A percentile compares a stretch with the other conserved stretches of the same genome.
phyloP scores from a whole-genome alignment of 768 basidiomycete species.

The Lyophyllum semitale region DNA sequence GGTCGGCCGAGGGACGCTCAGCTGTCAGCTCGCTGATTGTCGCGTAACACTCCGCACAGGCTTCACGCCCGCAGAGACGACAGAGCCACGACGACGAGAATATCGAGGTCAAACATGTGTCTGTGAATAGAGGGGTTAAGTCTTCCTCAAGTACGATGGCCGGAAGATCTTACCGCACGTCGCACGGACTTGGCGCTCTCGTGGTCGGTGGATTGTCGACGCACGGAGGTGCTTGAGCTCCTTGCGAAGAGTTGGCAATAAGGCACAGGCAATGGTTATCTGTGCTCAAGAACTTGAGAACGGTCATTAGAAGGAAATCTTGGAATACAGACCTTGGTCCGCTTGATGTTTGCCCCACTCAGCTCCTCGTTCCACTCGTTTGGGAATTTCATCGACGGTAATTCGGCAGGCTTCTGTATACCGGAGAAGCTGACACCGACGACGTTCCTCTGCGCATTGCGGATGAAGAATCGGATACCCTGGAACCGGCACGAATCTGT shows the following conservation, averaged over 20 bases:
- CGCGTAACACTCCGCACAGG: slow-evolving; percentile 84
- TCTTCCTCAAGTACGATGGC: not conserved
- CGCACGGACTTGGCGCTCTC: slow-evolving; percentile 81
- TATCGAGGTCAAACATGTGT: slow-evolving; percentile 92
- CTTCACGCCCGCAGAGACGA: slow-evolving; percentile 83
- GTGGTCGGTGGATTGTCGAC: slow-evolving; percentile 65
- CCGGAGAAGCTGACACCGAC: slow-evolving; percentile 72
- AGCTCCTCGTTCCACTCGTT: slow-evolving; percentile 70
- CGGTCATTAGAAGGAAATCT: slow-evolving; percentile 3
- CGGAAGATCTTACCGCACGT: slow-evolving; percentile 64
- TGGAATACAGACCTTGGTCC: slow-evolving; percentile 55
- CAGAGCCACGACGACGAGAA: slow-evolving; percentile 93
- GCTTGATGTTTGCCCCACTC: slow-evolving; percentile 46
- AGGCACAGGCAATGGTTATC: slow-evolving; percentile 66
- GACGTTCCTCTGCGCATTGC: slow-evolving; percentile 57
- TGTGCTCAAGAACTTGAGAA: slow-evolving; percentile 27
- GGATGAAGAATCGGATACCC: slow-evolving; percentile 75
- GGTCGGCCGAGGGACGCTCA: slow-evolving; percentile 49
- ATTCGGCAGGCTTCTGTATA: slow-evolving; percentile 56
- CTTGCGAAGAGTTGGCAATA: slow-evolving; percentile 66
- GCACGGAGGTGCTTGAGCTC: slow-evolving; percentile 64
- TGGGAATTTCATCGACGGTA: too few species aligned
- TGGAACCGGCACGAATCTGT: slow-evolving; percentile 88
- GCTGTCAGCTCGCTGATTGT: too few species aligned
- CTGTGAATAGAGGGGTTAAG: slow-evolving; percentile 39